Conservation (phyloP, 2,329 filamentous ascomycete species). For the Endothia cerciana region DNA sequence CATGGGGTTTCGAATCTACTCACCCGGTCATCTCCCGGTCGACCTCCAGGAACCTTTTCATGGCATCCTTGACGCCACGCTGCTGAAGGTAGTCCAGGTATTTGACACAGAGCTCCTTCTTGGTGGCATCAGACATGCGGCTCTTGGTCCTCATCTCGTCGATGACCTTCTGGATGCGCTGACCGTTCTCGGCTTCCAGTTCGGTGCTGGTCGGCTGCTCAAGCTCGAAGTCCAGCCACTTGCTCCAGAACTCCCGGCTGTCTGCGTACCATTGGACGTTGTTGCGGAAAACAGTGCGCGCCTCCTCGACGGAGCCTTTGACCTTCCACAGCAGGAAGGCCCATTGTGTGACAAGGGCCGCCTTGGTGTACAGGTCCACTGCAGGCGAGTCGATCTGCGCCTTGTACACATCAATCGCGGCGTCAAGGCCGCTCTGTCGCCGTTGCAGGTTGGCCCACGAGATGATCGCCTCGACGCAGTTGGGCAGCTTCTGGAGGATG, state of each 20-base stretch:
- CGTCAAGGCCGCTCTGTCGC: conserved; percentile 80
- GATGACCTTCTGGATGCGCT: conserved; percentile 80
- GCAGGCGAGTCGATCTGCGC: conserved; percentile 74
- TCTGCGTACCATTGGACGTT: conserved; percentile 85
- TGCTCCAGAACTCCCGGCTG: conserved; percentile 87
- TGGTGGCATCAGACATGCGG: conserved; percentile 65
- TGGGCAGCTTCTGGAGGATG: conserved; percentile 75
- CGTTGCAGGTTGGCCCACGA: conserved; percentile 87
- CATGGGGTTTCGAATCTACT: conserved; percentile 35
- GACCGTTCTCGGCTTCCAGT: conserved; percentile 66
- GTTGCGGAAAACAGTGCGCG: conserved; percentile 79
- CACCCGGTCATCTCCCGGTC: conserved; percentile 89
- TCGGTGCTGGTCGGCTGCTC: conserved; percentile 73
- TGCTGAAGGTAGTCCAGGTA: conserved; percentile 88
- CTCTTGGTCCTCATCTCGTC: conserved; percentile 75
- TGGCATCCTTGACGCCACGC: conserved; percentile 74
- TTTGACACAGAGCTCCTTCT: conserved; percentile 74
- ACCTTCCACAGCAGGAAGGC: conserved; percentile 85
- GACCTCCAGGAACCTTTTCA: conserved; percentile 81
- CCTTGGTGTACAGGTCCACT: conserved; percentile 79
- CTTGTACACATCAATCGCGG: conserved; percentile 83
- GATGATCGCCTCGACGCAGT: conserved; percentile 84
- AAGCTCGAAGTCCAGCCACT: conserved; percentile 87
- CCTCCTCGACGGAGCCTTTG: conserved; percentile 79
- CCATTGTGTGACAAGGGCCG: conserved; percentile 86